phyloP scores from a whole-genome alignment of 768 basidiomycete genomes.

The Phylloporus sp. region DNA sequence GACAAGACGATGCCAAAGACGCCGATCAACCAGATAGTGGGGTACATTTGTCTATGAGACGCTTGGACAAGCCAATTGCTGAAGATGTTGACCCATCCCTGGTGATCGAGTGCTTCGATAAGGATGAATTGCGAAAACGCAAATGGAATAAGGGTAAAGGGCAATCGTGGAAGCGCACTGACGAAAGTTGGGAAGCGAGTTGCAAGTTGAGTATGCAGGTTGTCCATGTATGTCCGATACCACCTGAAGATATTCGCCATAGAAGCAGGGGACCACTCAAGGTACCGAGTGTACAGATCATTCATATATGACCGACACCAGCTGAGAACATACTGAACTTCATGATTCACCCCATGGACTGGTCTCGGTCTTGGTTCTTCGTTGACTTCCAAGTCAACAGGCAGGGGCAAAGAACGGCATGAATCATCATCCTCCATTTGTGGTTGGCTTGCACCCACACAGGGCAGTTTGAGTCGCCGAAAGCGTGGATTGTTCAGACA shows the following conservation, averaged over 20 bases:
- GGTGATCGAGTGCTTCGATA: slow-evolving; percentile 74
- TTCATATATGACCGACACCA: no score
- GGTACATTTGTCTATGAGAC: slow-evolving; percentile 38
- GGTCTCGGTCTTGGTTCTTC: neutral
- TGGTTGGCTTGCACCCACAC: no score
- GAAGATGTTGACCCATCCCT: slow-evolving; percentile 88
- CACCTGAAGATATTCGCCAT: neutral
- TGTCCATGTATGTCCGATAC: neutral
- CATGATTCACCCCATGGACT: no score
- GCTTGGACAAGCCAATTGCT: slow-evolving; percentile 59
- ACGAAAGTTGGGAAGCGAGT: slow-evolving; percentile 71
- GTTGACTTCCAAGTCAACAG: neutral
- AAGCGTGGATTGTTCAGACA: no score
- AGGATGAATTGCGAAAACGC: slow-evolving; percentile 95
- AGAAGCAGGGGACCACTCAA: no score
- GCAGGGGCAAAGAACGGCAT: neutral
- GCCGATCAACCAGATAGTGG: slow-evolving; percentile 64
- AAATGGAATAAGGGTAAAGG: slow-evolving; percentile 82
- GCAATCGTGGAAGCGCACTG: slow-evolving; percentile 63
- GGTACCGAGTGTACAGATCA: no score
- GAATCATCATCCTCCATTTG: no score
- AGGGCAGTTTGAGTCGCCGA: no score
- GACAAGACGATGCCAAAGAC: slow-evolving; percentile 70
- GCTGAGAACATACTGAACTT: no score
- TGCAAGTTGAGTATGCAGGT: slow-evolving; percentile 9